These are phyloP conservation scores for Vararia minispora DNA, from an alignment of 768 basidiomycete species.

Conservation along the genomic window DNA sequence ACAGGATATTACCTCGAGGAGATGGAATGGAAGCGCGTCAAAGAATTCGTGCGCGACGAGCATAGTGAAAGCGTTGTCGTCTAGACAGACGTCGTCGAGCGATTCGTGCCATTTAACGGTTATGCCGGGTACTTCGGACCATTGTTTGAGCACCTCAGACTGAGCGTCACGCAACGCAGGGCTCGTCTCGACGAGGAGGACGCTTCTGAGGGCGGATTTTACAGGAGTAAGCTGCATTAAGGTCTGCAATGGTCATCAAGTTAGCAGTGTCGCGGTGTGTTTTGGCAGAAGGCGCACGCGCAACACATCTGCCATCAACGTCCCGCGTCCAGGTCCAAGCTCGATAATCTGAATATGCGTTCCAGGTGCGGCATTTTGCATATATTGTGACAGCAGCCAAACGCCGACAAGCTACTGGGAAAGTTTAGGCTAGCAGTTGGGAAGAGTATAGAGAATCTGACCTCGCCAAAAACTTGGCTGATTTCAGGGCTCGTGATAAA, in stretches of 20 bases:
- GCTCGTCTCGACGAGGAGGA: slow-evolving; percentile 82
- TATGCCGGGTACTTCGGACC: slow-evolving; percentile 22
- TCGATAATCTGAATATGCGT: slow-evolving; percentile 65
- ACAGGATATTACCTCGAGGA: slow-evolving; percentile 54
- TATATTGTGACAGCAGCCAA: slow-evolving; percentile 79
- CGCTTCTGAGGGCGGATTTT: slow-evolving; percentile 24
- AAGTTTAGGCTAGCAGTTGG: too few species aligned
- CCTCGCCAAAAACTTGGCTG: slow-evolving; percentile 94
- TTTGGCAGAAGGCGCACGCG: slow-evolving; percentile 40
- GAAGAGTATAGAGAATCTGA: slow-evolving; percentile 32
- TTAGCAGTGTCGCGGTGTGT: not conserved
- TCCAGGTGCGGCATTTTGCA: slow-evolving; percentile 35
- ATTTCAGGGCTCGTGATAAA: slow-evolving; percentile 98
- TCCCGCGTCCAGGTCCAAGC: slow-evolving; percentile 89
- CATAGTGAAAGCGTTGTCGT: slow-evolving; percentile 57
- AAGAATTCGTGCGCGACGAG: slow-evolving; percentile 96
- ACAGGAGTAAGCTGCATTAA: slow-evolving; percentile 35
- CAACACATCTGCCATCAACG: slow-evolving; percentile 81
- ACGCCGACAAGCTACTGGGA: slow-evolving; percentile 76
- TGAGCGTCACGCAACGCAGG: slow-evolving; percentile 55
- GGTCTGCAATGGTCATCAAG: slow-evolving; percentile 26
- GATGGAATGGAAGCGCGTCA: slow-evolving; percentile 88
- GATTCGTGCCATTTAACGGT: slow-evolving; percentile 61
- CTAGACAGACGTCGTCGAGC: slow-evolving; percentile 51
- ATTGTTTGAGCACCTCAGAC: slow-evolving; percentile 31